These are phyloP conservation scores for Pyricularia grisea DNA, from an alignment of 2,329 filamentous ascomycete species.

Conservation along the genomic window DNA sequence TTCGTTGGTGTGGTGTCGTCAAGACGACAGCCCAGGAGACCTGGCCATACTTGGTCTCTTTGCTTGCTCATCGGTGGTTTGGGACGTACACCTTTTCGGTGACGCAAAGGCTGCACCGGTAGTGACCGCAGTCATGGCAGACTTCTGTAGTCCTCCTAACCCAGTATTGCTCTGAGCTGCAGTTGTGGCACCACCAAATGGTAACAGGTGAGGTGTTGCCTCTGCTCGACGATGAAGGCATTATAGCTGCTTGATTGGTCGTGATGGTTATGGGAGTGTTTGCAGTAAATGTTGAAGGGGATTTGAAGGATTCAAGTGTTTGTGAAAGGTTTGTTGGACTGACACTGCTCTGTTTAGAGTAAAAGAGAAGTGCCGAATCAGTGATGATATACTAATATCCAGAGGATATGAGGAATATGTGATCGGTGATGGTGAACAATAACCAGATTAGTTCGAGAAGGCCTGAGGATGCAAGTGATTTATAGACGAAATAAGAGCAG, in stretches of 20 bases:
- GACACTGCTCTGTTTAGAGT: background rate
- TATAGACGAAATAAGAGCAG: background rate
- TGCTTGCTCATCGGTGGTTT: background rate
- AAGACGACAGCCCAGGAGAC: background rate
- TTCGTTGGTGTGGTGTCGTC: background rate
- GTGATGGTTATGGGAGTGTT: background rate
- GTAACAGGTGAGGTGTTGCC: background rate
- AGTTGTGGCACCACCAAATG: background rate
- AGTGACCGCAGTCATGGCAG: background rate
- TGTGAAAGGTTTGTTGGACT: background rate
- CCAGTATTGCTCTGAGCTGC: slow-evolving; percentile 2
- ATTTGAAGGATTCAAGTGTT: background rate
- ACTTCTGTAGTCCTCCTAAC: background rate
- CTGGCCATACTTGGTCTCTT: background rate
- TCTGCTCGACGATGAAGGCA: background rate
- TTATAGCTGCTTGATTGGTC: background rate
- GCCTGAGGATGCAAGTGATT: background rate
- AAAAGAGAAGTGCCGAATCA: background rate
- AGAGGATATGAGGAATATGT: background rate
- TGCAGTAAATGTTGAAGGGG: background rate
- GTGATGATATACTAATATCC: background rate
- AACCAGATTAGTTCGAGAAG: background rate
- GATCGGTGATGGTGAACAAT: background rate
- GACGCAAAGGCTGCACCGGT: background rate
- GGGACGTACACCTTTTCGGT: background rate